These are phyloP conservation scores for Serendipita sp. DNA, from an alignment of 768 basidiomycete species.

Conservation along the genomic window DNA sequence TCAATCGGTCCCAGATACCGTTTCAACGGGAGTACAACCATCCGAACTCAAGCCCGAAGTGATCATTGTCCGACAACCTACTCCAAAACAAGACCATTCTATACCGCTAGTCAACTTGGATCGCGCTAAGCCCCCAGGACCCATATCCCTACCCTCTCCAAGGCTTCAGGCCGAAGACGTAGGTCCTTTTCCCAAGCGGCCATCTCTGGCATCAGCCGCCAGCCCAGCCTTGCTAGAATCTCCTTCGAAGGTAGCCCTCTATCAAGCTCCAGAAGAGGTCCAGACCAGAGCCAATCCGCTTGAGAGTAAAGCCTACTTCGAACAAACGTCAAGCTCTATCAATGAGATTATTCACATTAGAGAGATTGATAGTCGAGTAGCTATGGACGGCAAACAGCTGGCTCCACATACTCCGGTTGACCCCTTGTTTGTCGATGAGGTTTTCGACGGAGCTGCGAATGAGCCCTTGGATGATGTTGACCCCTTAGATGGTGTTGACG, in stretches of 20 bases:
- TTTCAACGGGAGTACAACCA: too few species aligned
- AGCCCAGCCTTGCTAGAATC: neutral
- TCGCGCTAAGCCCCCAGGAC: neutral
- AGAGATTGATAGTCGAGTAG: neutral
- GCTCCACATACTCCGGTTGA: neutral
- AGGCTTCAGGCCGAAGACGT: neutral
- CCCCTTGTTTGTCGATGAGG: neutral
- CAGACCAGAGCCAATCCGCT: neutral
- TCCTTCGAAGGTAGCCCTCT: neutral
- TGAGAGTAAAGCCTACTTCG: too few species aligned
- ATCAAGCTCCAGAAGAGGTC: constrained; percentile 3
- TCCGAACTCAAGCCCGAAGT: too few species aligned
- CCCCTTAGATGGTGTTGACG: neutral
- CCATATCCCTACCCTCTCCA: neutral
- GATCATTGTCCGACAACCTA: too few species aligned
- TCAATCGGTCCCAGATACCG: too few species aligned
- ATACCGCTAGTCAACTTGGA: neutral
- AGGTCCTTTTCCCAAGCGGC: neutral
- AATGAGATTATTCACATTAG: neutral
- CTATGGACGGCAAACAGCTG: neutral
- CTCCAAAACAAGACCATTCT: too few species aligned
- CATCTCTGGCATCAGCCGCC: neutral
- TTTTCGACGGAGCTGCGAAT: neutral
- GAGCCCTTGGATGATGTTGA: neutral
- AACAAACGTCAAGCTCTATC: neutral